Base-by-base conservation (phyloP, 208 protist genomes). In the Leishmania lainsoni region DNA sequence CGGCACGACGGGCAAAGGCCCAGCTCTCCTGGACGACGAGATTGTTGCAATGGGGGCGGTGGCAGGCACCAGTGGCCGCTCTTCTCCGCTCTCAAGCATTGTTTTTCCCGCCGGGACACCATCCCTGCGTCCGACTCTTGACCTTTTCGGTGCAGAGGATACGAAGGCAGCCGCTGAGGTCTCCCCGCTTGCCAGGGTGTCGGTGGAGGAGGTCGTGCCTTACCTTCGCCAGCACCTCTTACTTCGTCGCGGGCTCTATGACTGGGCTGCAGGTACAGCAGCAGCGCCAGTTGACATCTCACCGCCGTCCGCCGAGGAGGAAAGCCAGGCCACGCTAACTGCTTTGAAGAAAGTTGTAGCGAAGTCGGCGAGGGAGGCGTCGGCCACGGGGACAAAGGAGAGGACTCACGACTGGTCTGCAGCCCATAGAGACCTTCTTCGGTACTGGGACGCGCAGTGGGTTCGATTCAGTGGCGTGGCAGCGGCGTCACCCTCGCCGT, bases 181-280 rank as follows among this genome's bases (percentile, higher is more conserved):
- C 26, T 80, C 79, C 3, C 16, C 72, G 45, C 69, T 85, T 26
- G 78, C 89, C 22, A 83, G 80, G 8, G 86, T 93, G n/a, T 48
- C 86, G 0, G 63, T 90, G 17, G 58, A 51, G 42, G 87, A 89
- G 16, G 84, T 88, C 9, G 63, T 87, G 73, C 74, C 75, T 8
- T 94, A 91, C 75, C 58, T 95, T 2, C 87, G 92, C 26, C 49
- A 26, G 6, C 29, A 89, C 56, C 48, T 89, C 32, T 32, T 92
- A 70, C 71, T 93, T 45, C 90, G 92, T 22, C 86, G 89, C 22
- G 92, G 90, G 26, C 83, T 79, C 26, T 87, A 81, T 75, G 72
- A 51, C 39, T 66, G 68, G 51, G 51, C 81, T 12, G 72, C n/a
- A 17, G 12, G 5, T 17, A 59, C 69, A 14, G 39, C 59, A 39